These are phyloP conservation scores for Pseudognaphalium luteoalbum DNA, from an alignment of 129 eudicot species.

Conservation along the genomic window DNA sequence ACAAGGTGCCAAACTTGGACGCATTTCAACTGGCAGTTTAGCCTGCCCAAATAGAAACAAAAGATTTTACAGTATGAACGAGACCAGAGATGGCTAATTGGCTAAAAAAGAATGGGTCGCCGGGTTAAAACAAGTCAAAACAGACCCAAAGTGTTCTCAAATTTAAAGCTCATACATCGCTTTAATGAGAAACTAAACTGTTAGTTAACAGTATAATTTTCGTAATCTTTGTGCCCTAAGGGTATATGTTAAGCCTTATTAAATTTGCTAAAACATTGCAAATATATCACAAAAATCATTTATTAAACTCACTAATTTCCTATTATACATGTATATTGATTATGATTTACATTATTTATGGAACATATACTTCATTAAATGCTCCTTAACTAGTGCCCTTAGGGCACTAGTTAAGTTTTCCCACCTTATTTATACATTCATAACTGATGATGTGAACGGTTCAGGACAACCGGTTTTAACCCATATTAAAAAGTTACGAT, in stretches of 20 bases:
- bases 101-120: neutral
- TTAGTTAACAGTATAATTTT: neutral
- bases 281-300: too few species aligned
- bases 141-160: neutral
- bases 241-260: too few species aligned
- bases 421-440: neutral
- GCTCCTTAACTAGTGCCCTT: too few species aligned
- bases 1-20: conserved; percentile 73
- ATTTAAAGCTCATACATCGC: neutral
- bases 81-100: conserved; percentile 5
- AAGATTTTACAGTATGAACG: neutral
- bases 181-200: neutral
- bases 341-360: too few species aligned
- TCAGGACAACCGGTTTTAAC: neutral
- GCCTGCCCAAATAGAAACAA: conserved; percentile 50
- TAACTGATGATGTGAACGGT: neutral
- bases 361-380: too few species aligned
- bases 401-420: too few species aligned
- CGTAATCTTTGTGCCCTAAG: too few species aligned
- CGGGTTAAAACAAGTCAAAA: neutral
- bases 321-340: too few species aligned
- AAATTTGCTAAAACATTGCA: too few species aligned
- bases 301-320: too few species aligned
- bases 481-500: neutral
- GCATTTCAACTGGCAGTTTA: conserved; percentile 81